These are phyloP conservation scores for Citrus cavaleriei DNA, from an alignment of 345 rosid species.

Conservation along the genomic window DNA sequence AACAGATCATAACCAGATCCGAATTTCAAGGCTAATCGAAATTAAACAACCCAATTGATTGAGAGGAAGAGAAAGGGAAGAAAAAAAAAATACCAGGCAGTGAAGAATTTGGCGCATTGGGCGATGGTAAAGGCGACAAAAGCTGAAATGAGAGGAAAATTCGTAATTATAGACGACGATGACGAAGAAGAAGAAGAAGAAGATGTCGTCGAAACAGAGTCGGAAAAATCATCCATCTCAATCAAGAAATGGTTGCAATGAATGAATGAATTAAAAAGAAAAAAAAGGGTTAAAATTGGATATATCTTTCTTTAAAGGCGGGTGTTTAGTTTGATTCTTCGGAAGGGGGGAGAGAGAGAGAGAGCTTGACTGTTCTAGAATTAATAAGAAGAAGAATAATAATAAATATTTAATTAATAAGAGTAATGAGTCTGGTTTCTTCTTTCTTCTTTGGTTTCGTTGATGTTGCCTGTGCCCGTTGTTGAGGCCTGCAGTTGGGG, in stretches of 20 bases:
- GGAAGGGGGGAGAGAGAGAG: neutral
- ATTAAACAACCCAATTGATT: neutral
- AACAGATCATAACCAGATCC: slow-evolving; percentile 11
- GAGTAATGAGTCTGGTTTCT: too few species aligned
- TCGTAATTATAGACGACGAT: slow-evolving; percentile 36
- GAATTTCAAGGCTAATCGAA: neutral
- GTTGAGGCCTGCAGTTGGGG: too few species aligned
- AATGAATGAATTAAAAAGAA: neutral
- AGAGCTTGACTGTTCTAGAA: neutral
- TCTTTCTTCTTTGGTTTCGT: too few species aligned
- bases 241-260: neutral
- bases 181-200: slow-evolving; percentile 34
- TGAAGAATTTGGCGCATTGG: slow-evolving; percentile 63
- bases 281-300: neutral
- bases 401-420: too few species aligned
- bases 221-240: slow-evolving; percentile 28
- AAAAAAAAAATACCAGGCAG: slow-evolving; percentile 45
- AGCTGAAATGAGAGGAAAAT: slow-evolving; percentile 68
- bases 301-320: neutral
- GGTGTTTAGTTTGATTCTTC: neutral
- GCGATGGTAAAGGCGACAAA: slow-evolving; percentile 54
- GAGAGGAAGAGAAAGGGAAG: neutral
- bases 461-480: too few species aligned
- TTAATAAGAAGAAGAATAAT: neutral
- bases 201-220: slow-evolving; percentile 14